Evolutionary conservation across 2,329 filamentous ascomycete genomes (phyloP).

Genomic region (Gnomoniopsis sp.): DNA sequence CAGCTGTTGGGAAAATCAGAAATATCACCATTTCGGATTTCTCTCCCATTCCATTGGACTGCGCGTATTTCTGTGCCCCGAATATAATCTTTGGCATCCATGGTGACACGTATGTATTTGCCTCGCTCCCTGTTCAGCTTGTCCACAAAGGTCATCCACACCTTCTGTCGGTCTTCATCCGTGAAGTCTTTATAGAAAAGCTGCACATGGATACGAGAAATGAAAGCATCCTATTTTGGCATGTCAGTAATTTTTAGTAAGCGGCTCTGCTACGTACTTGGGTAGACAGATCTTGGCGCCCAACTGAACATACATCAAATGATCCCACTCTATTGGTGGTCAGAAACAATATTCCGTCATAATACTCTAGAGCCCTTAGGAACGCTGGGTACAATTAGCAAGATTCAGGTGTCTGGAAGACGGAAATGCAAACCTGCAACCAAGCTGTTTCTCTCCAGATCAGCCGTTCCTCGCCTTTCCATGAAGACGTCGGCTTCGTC

Average conservation of each 20-base stretch:
- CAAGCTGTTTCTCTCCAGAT: constrained; percentile 29
- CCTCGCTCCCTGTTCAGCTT: constrained; percentile 26
- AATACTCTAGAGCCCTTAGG: constrained; percentile 28
- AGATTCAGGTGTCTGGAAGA: background rate
- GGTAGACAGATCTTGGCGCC: too few relatives aligned
- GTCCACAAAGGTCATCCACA: constrained; percentile 29
- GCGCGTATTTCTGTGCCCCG: constrained; percentile 15
- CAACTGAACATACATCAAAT: constrained; percentile 21
- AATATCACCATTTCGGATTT: constrained; percentile 15
- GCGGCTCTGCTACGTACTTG: too few relatives aligned
- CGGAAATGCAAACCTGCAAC: constrained; percentile 23
- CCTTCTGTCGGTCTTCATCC: constrained; percentile 22
- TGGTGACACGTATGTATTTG: constrained; percentile 23
- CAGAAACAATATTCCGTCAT: constrained; percentile 30
- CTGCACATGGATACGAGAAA: constrained; percentile 27
- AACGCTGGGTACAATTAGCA: constrained; percentile 21
- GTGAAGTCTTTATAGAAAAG: constrained; percentile 27
- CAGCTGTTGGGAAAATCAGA: background rate
- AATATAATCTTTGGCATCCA: constrained; percentile 21
- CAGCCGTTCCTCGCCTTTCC: constrained; percentile 23
- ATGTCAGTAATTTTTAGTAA: too few relatives aligned
- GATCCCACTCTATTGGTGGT: constrained; percentile 27
- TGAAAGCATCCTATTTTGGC: constrained; percentile 30
- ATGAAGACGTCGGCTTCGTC: constrained; percentile 34
- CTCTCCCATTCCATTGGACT: constrained; percentile 23